These are phyloP conservation scores for Aspergillus proliferans DNA, from an alignment of 2,329 filamentous ascomycete genomes.

Conservation along the genomic window DNA sequence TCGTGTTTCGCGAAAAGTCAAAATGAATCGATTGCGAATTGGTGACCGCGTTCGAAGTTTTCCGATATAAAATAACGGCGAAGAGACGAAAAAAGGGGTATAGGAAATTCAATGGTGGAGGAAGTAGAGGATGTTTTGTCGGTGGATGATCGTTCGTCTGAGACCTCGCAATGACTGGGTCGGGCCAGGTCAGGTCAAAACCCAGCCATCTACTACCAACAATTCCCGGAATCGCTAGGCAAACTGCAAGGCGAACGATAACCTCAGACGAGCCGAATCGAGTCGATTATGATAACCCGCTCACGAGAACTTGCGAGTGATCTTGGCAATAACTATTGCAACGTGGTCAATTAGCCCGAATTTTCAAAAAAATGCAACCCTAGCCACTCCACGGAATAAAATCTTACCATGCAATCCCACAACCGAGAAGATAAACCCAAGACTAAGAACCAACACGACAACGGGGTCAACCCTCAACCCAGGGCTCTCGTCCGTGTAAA, in stretches of 20 bases:
- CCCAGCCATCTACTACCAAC: not conserved
- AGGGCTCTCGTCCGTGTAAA: constrained; percentile 98
- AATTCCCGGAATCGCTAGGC: too few relatives aligned
- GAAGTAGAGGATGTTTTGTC: not conserved
- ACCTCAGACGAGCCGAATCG: constrained; percentile 1
- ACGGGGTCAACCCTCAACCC: constrained; percentile 97
- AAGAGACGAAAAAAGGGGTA: constrained; percentile 16
- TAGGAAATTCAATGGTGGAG: constrained; percentile 5
- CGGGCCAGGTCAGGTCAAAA: not conserved
- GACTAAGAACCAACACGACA: constrained; percentile 88
- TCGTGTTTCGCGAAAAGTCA: not conserved
- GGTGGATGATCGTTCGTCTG: not conserved
- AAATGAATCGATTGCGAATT: constrained; percentile 5
- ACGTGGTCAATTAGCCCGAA: constrained; percentile 10
- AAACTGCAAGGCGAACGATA: too few relatives aligned
- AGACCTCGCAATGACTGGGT: not conserved
- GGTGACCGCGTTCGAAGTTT: not conserved
- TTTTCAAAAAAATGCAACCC: not conserved
- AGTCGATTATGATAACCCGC: not conserved
- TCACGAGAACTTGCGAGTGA: constrained; percentile 78
- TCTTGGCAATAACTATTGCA: constrained; percentile 78
- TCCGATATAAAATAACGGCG: not conserved
- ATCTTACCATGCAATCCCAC: constrained; percentile 90
- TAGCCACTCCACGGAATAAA: not conserved
- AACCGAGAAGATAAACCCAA: constrained; percentile 98